phyloP scores from a whole-genome alignment of 495 filamentous ascomycete species.

The Podospora conica region DNA sequence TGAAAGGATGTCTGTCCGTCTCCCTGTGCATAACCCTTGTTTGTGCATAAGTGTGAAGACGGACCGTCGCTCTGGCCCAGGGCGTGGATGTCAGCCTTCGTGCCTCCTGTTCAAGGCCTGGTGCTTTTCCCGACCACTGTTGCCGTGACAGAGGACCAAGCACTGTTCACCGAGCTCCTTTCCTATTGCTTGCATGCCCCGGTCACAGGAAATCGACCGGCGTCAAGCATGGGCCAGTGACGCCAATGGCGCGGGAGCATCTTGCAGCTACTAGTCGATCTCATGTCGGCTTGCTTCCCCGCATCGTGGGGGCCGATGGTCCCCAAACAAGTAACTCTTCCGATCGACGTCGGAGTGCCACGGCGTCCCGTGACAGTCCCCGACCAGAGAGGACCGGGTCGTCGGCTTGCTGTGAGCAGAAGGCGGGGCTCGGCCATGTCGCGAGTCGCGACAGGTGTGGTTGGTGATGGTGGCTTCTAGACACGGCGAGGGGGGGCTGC shows the following conservation, averaged over 20 bases:
- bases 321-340: background rate
- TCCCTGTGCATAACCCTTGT: background rate
- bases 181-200: background rate
- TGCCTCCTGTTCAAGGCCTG: background rate
- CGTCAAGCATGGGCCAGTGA: background rate
- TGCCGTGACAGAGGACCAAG: background rate
- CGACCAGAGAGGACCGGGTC: background rate
- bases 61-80: background rate
- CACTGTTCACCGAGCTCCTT: background rate
- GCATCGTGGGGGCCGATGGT: background rate
- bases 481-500: background rate
- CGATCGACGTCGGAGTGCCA: background rate
- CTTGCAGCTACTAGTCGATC: background rate
- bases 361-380: background rate
- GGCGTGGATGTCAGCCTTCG: no score
- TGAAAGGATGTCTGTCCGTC: background rate
- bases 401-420: background rate
- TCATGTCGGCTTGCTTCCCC: background rate
- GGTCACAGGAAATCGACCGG: background rate
- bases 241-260: background rate
- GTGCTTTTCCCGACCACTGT: background rate
- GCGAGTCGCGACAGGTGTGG: background rate
- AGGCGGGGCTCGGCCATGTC: background rate
- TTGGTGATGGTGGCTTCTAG: background rate
- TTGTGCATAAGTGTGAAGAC: background rate